A percentile compares a stretch with the other conserved stretches of the same genome.
These are phyloP conservation scores for Wickerhamomyces chambardii DNA, from an alignment of 805 yeast genomes.

Conservation along the genomic window DNA sequence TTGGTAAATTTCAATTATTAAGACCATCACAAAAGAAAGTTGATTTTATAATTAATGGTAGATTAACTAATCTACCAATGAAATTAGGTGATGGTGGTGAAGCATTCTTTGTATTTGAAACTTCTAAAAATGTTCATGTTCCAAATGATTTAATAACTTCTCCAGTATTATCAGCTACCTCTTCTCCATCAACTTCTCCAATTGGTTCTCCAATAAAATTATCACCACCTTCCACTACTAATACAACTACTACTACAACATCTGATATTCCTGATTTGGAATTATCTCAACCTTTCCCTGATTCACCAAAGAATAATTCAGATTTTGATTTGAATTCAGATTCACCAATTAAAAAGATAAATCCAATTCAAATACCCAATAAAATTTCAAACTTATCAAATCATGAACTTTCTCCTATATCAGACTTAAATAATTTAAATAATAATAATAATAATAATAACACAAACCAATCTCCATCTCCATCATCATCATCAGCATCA, in stretches of 20 bases:
- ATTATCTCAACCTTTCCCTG: constrained; percentile 20
- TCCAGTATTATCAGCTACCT: constrained; percentile 17
- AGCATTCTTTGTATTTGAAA: constrained; percentile 93
- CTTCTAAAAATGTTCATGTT: constrained; percentile 47
- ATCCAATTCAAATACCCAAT: no score
- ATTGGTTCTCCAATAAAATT: constrained; percentile 13
- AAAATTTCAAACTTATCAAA: background rate
- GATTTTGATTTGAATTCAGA: no score
- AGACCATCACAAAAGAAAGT: constrained; percentile 95
- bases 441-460: no score
- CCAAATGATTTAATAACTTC: constrained; percentile 58
- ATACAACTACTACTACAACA: background rate
- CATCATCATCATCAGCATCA: constrained; percentile 11
- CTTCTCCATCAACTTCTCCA: constrained; percentile 13
- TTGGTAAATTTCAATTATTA: constrained; percentile 87
- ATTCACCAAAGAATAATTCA: constrained; percentile 1
- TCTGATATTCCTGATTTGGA: constrained; percentile 40
- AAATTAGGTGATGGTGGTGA: constrained; percentile 97
- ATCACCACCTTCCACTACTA: no score
- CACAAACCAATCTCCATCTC: constrained; percentile 2
- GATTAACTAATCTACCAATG: constrained; percentile 81
- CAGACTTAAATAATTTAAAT: constrained; percentile 2
- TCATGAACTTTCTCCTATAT: background rate
- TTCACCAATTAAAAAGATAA: no score
- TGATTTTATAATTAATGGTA: constrained; percentile 79